Evolutionary conservation across 2,329 filamentous ascomycete species (phyloP).

Genomic region (Pestalotiopsis sp.): DNA sequence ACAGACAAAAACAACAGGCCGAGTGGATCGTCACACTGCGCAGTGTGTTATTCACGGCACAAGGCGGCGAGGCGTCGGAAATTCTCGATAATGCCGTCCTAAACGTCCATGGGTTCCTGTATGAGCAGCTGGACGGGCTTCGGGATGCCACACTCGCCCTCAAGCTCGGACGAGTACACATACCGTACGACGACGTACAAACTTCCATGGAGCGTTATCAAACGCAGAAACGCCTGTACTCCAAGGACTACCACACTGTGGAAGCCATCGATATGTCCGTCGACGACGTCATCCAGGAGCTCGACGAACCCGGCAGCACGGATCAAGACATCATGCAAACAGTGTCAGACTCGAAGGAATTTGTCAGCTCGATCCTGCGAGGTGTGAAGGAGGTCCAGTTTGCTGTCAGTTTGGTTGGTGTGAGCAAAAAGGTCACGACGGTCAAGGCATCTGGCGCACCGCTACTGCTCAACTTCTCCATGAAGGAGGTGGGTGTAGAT

Average conservation of each 20-base stretch:
- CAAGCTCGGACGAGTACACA: slow-evolving; percentile 86
- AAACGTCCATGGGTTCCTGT: slow-evolving; percentile 89
- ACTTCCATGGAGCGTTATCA: slow-evolving; percentile 63
- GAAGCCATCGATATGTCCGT: slow-evolving; percentile 66
- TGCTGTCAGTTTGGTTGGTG: slow-evolving; percentile 84
- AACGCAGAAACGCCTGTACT: slow-evolving; percentile 40
- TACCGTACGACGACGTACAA: slow-evolving; percentile 86
- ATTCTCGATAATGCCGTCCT: slow-evolving; percentile 85
- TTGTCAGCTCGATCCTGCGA: slow-evolving; percentile 84
- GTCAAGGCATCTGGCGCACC: slow-evolving; percentile 70
- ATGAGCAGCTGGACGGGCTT: slow-evolving; percentile 82
- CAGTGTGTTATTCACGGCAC: slow-evolving; percentile 85
- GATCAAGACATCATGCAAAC: slow-evolving; percentile 75
- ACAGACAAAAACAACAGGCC: slow-evolving; percentile 69
- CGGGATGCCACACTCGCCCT: slow-evolving; percentile 87
- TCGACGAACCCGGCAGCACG: slow-evolving; percentile 67
- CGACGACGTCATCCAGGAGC: slow-evolving; percentile 73
- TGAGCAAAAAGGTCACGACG: slow-evolving; percentile 78
- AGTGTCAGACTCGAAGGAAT: slow-evolving; percentile 90
- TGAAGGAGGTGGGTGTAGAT: slow-evolving; percentile 96
- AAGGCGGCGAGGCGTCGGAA: slow-evolving; percentile 83
- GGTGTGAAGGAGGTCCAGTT: slow-evolving; percentile 98
- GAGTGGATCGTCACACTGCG: slow-evolving; percentile 91
- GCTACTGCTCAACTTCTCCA: slow-evolving; percentile 82
- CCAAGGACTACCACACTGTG: slow-evolving; percentile 35